A percentile compares a stretch with the other conserved stretches of the same genome.
phyloP scores from a whole-genome alignment of 2,329 filamentous ascomycete species.

The Aciculosporium take region DNA sequence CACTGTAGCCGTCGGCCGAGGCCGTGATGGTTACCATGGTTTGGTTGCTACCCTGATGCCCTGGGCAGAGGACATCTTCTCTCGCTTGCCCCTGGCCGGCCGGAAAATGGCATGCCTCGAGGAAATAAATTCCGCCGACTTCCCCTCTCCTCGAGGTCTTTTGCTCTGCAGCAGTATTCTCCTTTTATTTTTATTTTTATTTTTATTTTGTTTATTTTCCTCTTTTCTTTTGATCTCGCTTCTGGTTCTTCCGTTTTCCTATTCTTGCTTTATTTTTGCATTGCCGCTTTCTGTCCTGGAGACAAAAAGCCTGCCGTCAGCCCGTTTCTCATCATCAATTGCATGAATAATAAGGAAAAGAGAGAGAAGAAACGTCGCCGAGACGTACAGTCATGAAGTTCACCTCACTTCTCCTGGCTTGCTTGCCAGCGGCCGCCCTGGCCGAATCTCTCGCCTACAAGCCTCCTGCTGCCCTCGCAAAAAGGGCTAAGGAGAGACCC shows the following conservation, averaged over 20 bases:
- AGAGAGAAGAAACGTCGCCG: background rate
- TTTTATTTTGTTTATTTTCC: background rate
- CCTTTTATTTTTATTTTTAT: background rate
- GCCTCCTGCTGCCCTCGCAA: constrained; percentile 13
- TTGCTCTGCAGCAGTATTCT: too few species aligned
- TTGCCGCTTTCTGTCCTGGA: constrained; percentile 1
- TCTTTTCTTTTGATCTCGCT: background rate
- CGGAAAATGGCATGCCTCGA: background rate
- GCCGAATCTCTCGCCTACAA: constrained; percentile 14
- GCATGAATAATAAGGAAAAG: too few species aligned
- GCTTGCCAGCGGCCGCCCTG: constrained; percentile 10
- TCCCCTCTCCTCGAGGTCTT: background rate
- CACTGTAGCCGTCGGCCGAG: too few species aligned
- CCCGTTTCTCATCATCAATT: too few species aligned
- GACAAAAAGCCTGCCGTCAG: background rate
- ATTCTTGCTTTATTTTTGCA: background rate
- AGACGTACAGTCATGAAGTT: constrained; percentile 6
- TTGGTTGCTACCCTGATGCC: too few species aligned
- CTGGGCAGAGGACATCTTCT: too few species aligned
- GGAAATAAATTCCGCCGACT: background rate
- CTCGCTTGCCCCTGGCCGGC: too few species aligned
- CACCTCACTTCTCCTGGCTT: constrained; percentile 4
- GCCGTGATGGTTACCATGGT: too few species aligned
- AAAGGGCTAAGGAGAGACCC: constrained; percentile 12
- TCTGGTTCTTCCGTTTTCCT: background rate